These are phyloP conservation scores for Aspergillus aculeatus DNA, from an alignment of 2,329 filamentous ascomycete genomes.

Conservation along the genomic window DNA sequence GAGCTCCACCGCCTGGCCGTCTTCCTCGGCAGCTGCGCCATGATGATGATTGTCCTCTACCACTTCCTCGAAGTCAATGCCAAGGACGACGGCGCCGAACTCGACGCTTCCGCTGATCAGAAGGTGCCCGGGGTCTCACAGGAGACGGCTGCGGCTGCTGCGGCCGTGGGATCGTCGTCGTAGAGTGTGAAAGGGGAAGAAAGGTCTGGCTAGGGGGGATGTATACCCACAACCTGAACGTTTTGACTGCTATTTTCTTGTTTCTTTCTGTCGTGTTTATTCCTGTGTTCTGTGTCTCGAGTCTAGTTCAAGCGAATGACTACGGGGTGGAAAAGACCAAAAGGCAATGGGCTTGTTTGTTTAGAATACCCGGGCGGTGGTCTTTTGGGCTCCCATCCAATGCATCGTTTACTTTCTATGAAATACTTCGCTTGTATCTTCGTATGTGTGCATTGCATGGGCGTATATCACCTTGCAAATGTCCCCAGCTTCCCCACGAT, in stretches of 20 bases:
- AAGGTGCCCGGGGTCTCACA: conserved; percentile 9
- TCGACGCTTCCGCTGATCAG: conserved; percentile 11
- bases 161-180: not conserved
- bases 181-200: not conserved
- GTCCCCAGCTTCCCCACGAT: not conserved
- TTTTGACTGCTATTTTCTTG: not conserved
- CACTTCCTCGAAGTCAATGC: conserved; percentile 96
- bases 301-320: not conserved
- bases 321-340: not conserved
- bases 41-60: conserved; percentile 92
- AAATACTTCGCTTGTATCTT: not conserved
- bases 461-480: not conserved
- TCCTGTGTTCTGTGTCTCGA: not conserved
- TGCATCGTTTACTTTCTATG: not conserved
- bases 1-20: conserved; percentile 89
- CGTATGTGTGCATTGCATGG: not conserved
- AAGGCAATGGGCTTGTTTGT: not conserved
- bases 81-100: conserved; percentile 48
- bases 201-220: not conserved
- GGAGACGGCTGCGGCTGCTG: not conserved
- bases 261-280: not conserved
- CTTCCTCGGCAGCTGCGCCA: conserved; percentile 83
- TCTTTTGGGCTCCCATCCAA: not conserved
- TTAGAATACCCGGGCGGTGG: not conserved
- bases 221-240: not conserved